Base-by-base conservation (phyloP, 2,329 filamentous ascomycete species). In the Ascomycota sp. region DNA sequence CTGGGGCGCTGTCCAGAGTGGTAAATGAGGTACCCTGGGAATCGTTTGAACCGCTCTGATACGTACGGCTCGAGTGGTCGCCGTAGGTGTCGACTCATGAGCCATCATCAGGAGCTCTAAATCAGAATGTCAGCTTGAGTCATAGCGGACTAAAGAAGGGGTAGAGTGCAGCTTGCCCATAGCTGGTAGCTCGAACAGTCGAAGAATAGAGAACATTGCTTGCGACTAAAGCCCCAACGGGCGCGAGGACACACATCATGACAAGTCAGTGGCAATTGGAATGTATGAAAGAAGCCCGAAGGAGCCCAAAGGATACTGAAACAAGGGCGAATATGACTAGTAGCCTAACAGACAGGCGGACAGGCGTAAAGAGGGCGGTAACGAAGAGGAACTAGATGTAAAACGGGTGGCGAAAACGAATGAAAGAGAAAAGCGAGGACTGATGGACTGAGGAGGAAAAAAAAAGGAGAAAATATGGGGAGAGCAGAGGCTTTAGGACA, bases 231-330 rank as follows among this genome's bases (percentile, higher is more conserved):
- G 45, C 45, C 37, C 47, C 43, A 34, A 59, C 35, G 33, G 50
- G 44, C 28, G 46, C 40, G 35, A 37, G 34, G 32, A 44, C 40
- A 43, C 53, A 56, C 57, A 61, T 61, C 40, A 38, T 48, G 40
- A 28, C 30, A 30, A 30, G 32, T 19, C n/a, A 9, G 21, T 12
- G 23, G 7, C 6, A 9, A n/a, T 7, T 9, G 11, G 12, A 7
- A 27, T 4, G 30, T 17, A 17, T 17, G 15, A 17, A 17, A 17
- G 15, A 17, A 17, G 27, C 3, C 20, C 12, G 8, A 28, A 9
- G n/a, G 13, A 21, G n/a, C 8, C 24, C 12, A 6, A 28, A 9
- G n/a, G 13, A 21, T 7, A 2, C 24, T 23, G 21, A 6, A 7
- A 22, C 21, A n/a, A 22, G n/a, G 4, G 24, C 27, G 10, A 31